Conservation (phyloP, 495 filamentous ascomycete genomes). For the Penicillium daleae region DNA sequence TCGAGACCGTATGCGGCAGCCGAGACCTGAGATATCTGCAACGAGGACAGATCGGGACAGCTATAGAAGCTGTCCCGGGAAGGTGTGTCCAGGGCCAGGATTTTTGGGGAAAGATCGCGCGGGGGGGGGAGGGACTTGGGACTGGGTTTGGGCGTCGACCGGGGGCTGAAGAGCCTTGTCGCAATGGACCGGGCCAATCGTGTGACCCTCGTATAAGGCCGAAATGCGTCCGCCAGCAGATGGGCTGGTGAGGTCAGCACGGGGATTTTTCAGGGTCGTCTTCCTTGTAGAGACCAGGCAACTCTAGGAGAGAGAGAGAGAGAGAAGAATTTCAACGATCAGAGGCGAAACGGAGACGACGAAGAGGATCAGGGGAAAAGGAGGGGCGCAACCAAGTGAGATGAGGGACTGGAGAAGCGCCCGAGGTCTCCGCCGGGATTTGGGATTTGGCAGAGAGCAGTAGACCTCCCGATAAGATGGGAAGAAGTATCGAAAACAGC, state of each 20-base stretch:
- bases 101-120: constrained; percentile 37
- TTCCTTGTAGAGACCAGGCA: background rate
- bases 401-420: background rate
- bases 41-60: constrained; percentile 55
- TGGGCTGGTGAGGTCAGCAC: background rate
- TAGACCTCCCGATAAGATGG: too few species aligned
- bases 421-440: constrained; percentile 2
- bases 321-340: background rate
- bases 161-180: constrained; percentile 22
- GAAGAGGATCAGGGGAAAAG: background rate
- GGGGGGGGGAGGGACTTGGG: too few species aligned
- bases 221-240: background rate
- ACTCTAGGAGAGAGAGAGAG: background rate
- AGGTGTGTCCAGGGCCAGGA: constrained; percentile 50
- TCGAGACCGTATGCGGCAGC: constrained; percentile 35
- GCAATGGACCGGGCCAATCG: constrained; percentile 25
- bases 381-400: background rate
- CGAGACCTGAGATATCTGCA: constrained; percentile 45
- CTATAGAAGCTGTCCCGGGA: constrained; percentile 54
- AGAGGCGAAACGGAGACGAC: background rate
- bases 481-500: background rate
- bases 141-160: constrained; percentile 26
- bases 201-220: constrained; percentile 30
- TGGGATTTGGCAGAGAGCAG: too few species aligned
- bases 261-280: background rate